Conservation (phyloP, 495 filamentous ascomycete species). For the Oleoguttula mirabilis region DNA sequence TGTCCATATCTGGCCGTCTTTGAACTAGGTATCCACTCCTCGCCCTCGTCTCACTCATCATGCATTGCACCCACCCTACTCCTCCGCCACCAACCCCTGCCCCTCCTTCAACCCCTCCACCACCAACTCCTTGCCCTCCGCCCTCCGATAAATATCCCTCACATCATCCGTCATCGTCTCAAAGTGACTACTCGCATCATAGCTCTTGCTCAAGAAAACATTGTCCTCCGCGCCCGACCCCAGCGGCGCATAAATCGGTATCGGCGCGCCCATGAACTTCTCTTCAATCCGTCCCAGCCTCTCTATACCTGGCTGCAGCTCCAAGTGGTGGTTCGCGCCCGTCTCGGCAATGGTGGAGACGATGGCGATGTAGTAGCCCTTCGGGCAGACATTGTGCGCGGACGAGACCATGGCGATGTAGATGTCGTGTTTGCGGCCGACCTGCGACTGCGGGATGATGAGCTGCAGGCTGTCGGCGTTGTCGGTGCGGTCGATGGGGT, state of each 20-base stretch:
- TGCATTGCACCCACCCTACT: slow-evolving; percentile 18
- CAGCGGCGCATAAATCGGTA: slow-evolving; percentile 85
- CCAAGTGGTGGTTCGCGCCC: slow-evolving; percentile 81
- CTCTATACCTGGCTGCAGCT: slow-evolving; percentile 88
- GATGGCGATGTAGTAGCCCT: slow-evolving; percentile 97
- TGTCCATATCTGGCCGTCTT: no score
- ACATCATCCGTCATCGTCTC: slow-evolving; percentile 94
- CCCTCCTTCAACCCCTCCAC: slow-evolving; percentile 37
- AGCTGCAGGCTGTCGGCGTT: slow-evolving; percentile 85
- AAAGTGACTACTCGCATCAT: slow-evolving; percentile 95
- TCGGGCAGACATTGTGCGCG: slow-evolving; percentile 95
- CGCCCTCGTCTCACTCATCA: not conserved
- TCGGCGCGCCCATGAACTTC: slow-evolving; percentile 88
- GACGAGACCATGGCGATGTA: slow-evolving; percentile 95
- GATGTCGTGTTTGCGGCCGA: slow-evolving; percentile 91
- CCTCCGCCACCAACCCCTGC: slow-evolving; percentile 29
- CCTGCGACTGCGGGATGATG: slow-evolving; percentile 95
- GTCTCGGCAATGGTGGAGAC: slow-evolving; percentile 95
- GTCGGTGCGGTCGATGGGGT: slow-evolving; percentile 79
- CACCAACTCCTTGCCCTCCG: slow-evolving; percentile 77
- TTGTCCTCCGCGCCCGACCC: slow-evolving; percentile 77
- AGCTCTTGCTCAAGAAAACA: slow-evolving; percentile 96
- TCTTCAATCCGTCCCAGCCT: slow-evolving; percentile 89
- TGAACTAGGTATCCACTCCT: no score
- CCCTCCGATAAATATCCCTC: slow-evolving; percentile 80